phyloP scores from a whole-genome alignment of 345 rosid species.

The Turnera subulata region DNA sequence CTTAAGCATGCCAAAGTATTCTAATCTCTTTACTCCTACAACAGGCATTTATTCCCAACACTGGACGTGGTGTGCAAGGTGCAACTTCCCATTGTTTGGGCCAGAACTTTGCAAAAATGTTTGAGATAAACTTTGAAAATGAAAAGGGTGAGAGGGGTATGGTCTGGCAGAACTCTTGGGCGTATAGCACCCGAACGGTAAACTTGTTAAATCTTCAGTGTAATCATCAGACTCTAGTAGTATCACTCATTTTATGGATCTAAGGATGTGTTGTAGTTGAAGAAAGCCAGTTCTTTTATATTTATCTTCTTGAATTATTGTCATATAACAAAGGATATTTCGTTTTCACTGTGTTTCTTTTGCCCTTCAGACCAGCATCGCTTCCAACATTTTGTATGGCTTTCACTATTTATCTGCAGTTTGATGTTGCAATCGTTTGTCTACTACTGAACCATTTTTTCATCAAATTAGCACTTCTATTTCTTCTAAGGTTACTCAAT shows the following conservation, averaged over 20 bases:
- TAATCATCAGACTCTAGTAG: background rate
- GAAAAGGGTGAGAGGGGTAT: slow-evolving; percentile 83
- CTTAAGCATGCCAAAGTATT: background rate
- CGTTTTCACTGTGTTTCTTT: background rate
- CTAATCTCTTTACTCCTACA: slow-evolving; percentile 15
- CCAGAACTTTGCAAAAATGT: slow-evolving; percentile 96
- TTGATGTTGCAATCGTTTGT: background rate
- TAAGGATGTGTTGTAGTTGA: too few species aligned
- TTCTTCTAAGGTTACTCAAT: background rate
- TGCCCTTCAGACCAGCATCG: too few species aligned
- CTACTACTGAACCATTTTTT: background rate
- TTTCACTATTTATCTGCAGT: background rate
- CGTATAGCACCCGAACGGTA: slow-evolving; percentile 85
- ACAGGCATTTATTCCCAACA: slow-evolving; percentile 94
- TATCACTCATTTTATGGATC: background rate
- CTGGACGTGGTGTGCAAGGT: slow-evolving; percentile 97
- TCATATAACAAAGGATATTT: background rate
- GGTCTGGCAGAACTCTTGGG: slow-evolving; percentile 99
- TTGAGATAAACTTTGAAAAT: slow-evolving; percentile 84
- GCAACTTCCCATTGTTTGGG: slow-evolving; percentile 97
- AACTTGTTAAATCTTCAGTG: background rate
- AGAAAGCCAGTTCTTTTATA: background rate
- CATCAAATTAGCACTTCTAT: background rate
- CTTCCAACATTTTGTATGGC: background rate
- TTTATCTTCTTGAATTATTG: background rate